Evolutionary conservation across 2,329 filamentous ascomycete species (phyloP), one percentile per base, ranked within the genome.

Genomic region (Trichophyton schoenleinii): DNA sequence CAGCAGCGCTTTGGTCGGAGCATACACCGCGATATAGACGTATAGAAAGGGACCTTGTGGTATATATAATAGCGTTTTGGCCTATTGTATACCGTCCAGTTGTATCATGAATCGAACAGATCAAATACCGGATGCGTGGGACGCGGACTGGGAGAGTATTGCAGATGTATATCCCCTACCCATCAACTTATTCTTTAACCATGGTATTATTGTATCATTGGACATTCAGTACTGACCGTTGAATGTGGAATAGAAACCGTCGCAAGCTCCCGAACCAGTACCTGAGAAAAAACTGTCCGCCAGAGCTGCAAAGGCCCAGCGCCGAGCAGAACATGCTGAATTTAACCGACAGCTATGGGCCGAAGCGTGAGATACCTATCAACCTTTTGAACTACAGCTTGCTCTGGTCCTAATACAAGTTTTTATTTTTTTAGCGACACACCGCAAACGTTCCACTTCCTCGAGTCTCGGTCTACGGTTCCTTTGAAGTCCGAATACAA

Each of bases 281-380:
- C 49, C 73, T 34, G 73, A 74, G 60, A 77, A 77, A 67, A 78
- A 77, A 67, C 67, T 75, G 55, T 76, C 76, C 9, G 73, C 74
- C 22, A 84, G 82, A 67, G 72, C 90, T 63, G 85, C 83, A 66
- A 91, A 88, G 70, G 84, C 88, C 3, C 87, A 96, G 74, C 85
- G 87, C 48, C 80, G 88, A 64, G 89, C 88, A 11, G 83, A 87
- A 71, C 92, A 97, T 72, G 84, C 83, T 31, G 90, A 96, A 72
- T 82, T 86, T 60, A 95, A 96, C 72, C 84, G 86, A 68, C 87
- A 88, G 73, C 76, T 96, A 61, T 96, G 92, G 92, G 84, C 94
- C 70, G 86, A 90, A 70, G 92, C 91, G 87, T 94, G 83, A 25
- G 58, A 18, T 31, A 34, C 61, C 48, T 9, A 18, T 8, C 13